phyloP scores from a whole-genome alignment of 2,329 filamentous ascomycete genomes.

The Sclerotinia sclerotiorum region DNA sequence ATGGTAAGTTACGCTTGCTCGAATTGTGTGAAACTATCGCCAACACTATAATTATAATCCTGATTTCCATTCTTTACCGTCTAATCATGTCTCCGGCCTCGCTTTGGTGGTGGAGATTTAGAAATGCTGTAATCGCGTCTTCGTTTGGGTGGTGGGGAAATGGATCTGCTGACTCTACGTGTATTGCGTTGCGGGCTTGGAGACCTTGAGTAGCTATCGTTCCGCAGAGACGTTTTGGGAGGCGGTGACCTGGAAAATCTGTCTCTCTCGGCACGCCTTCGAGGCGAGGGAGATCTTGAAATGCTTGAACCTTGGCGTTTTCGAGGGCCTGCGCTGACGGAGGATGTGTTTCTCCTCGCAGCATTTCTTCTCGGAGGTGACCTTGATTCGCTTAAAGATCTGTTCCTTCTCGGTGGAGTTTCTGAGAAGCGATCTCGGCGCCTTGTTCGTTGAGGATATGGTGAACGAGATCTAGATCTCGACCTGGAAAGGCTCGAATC shows the following conservation, averaged over 20 bases:
- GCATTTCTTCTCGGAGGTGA: conserved; percentile 29
- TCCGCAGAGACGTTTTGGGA: conserved; percentile 26
- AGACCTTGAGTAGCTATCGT: conserved; percentile 31
- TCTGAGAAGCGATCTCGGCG: conserved; percentile 30
- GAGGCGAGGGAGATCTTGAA: conserved; percentile 30
- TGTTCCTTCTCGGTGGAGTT: conserved; percentile 29
- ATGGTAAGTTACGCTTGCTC: background rate
- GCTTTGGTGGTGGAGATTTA: conserved; percentile 37
- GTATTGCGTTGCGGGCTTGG: conserved; percentile 26
- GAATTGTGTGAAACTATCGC: background rate
- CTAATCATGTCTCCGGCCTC: conserved; percentile 34
- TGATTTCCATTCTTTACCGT: background rate
- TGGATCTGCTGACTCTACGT: conserved; percentile 32
- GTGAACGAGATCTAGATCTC: conserved; percentile 20
- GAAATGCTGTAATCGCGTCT: conserved; percentile 36
- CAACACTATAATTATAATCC: conserved; percentile 9
- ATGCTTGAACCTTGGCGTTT: conserved; percentile 28
- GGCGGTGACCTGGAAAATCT: conserved; percentile 26
- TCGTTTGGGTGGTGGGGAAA: conserved; percentile 35
- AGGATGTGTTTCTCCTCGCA: conserved; percentile 32
- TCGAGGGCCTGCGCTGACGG: conserved; percentile 33
- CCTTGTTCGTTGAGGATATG: conserved; percentile 26
- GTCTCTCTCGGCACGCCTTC: conserved; percentile 22
- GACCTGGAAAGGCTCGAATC: conserved; percentile 34
- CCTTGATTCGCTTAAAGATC: conserved; percentile 28